phyloP scores from a whole-genome alignment of 306 rosid species.

The Nissolia schottii region DNA sequence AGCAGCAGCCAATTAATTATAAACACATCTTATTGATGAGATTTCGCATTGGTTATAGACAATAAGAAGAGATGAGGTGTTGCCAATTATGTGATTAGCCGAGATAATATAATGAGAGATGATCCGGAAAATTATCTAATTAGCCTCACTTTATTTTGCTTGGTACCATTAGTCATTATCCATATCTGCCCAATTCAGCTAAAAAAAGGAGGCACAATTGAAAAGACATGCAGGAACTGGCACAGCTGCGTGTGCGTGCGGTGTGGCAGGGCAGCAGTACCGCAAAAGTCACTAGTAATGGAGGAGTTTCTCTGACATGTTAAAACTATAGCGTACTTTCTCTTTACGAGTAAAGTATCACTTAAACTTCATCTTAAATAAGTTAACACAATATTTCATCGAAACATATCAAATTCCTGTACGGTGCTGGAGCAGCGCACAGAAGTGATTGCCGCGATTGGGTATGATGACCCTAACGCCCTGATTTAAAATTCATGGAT shows the following conservation, averaged over 20 bases:
- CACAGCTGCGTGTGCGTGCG: background rate
- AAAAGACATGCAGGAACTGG: background rate
- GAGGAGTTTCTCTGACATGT: background rate
- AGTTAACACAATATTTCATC: no score
- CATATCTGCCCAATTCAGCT: background rate
- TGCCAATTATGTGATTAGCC: background rate
- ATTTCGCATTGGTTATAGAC: background rate
- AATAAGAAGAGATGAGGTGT: background rate
- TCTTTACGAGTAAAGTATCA: no score
- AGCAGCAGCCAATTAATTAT: background rate
- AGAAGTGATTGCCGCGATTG: background rate
- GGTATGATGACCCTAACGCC: background rate
- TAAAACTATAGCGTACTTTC: no score
- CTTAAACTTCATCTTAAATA: no score
- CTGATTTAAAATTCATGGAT: background rate
- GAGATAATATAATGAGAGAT: background rate
- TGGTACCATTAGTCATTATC: background rate
- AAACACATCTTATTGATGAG: conserved; percentile 23
- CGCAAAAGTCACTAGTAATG: background rate
- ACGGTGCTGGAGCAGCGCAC: background rate
- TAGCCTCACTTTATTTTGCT: background rate
- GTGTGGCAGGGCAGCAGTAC: background rate
- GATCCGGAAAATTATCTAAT: background rate
- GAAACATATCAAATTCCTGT: no score
- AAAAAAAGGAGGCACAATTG: background rate